These are phyloP conservation scores for Prunus padus DNA, from an alignment of 306 rosid species.

Conservation along the genomic window DNA sequence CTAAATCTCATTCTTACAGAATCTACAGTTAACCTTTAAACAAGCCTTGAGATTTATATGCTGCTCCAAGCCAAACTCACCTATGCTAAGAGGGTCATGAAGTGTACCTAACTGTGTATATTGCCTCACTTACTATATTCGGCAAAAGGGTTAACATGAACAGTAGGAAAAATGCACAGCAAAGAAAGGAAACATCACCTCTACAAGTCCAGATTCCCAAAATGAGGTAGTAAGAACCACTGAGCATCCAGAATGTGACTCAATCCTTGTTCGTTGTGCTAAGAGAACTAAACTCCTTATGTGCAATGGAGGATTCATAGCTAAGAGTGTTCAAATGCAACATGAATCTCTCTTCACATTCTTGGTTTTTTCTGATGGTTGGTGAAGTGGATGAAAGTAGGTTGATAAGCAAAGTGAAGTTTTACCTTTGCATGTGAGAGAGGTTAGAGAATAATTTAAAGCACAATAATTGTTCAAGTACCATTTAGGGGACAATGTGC, in stretches of 20 bases:
- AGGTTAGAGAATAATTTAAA: not conserved
- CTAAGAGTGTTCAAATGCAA: not conserved
- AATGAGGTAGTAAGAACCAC: too few relatives aligned
- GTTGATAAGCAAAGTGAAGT: not conserved
- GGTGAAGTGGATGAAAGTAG: not conserved
- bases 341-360: not conserved
- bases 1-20: too few relatives aligned
- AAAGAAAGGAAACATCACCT: too few relatives aligned
- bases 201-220: too few relatives aligned
- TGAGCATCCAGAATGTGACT: not conserved
- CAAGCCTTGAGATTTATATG: too few relatives aligned
- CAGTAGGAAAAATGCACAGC: too few relatives aligned
- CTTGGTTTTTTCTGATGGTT: not conserved
- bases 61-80: too few relatives aligned
- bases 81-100: too few relatives aligned
- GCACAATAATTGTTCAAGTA: not conserved
- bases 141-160: too few relatives aligned
- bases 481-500: not conserved
- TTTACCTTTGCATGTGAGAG: not conserved
- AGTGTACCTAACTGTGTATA: too few relatives aligned
- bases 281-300: not conserved
- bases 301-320: not conserved
- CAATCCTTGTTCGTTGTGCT: not conserved
- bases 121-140: too few relatives aligned
- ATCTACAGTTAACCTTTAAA: too few relatives aligned